Evolutionary conservation across 2,329 filamentous ascomycete genomes (phyloP).

Genomic region (Monilinia fructigena): DNA sequence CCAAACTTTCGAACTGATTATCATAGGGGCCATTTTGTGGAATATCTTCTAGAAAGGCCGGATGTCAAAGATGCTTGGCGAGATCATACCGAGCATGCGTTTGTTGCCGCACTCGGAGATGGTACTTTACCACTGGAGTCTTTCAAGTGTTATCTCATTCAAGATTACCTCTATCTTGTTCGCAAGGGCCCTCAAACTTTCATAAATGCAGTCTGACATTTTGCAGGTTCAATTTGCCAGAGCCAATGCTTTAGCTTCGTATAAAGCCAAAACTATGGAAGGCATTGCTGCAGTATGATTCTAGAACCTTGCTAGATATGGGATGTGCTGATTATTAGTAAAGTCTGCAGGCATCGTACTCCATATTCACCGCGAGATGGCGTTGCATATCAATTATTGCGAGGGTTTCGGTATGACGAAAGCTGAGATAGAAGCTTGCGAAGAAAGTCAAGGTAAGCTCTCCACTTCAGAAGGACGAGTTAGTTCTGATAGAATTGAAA

Average conservation of each 20-base stretch:
- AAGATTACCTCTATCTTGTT: conserved; percentile 89
- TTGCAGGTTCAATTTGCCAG: conserved; percentile 77
- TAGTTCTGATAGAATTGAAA: conserved; percentile 22
- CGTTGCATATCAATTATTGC: conserved; percentile 81
- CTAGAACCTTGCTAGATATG: not conserved
- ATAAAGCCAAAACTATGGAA: conserved; percentile 73
- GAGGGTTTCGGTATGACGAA: conserved; percentile 73
- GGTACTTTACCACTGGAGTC: conserved; percentile 71
- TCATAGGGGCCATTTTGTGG: conserved; percentile 70
- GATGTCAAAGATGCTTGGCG: conserved; percentile 76
- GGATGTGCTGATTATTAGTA: not conserved
- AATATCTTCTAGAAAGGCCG: conserved; percentile 73
- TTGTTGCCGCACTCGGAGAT: conserved; percentile 73
- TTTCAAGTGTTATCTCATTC: conserved; percentile 86
- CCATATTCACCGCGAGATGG: conserved; percentile 77
- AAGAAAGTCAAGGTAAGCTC: conserved; percentile 68
- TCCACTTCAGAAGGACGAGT: not conserved
- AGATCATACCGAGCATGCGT: conserved; percentile 75
- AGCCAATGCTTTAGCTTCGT: conserved; percentile 80
- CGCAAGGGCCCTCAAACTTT: conserved; percentile 30
- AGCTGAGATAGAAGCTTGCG: conserved; percentile 67
- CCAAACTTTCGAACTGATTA: conserved; percentile 3
- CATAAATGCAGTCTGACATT: not conserved
- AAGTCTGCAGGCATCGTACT: conserved; percentile 68
- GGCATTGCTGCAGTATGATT: conserved; percentile 66